A percentile compares a stretch with the other conserved stretches of the same genome.
phyloP scores from a whole-genome alignment of 2,329 filamentous ascomycete genomes.

The Alternaria arbusti region DNA sequence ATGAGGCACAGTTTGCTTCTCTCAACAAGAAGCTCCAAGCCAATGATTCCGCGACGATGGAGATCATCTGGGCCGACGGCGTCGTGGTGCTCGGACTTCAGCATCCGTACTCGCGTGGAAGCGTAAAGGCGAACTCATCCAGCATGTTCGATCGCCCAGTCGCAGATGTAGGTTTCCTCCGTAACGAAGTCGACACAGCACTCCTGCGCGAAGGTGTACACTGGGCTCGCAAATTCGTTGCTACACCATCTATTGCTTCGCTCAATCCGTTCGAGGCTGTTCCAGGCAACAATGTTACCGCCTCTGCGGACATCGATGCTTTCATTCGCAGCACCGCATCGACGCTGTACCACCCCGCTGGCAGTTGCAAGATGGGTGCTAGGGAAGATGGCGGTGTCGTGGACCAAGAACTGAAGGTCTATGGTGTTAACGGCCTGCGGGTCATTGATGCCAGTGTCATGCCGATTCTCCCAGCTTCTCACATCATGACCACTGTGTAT shows the following conservation, averaged over 20 bases:
- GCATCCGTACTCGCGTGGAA: constrained; percentile 36
- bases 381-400: constrained; percentile 38
- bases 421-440: constrained; percentile 29
- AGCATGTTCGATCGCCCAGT: constrained; percentile 32
- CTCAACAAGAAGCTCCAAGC: constrained; percentile 25
- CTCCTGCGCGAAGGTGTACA: constrained; percentile 30
- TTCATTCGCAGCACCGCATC: constrained; percentile 19
- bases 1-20: constrained; percentile 18
- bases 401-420: constrained; percentile 29
- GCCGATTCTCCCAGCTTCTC: constrained; percentile 24
- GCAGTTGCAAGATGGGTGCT: constrained; percentile 34
- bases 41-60: constrained; percentile 23
- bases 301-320: constrained; percentile 22
- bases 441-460: constrained; percentile 28
- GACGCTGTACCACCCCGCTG: constrained; percentile 35
- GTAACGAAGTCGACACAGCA: constrained; percentile 29
- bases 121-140: constrained; percentile 24
- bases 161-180: constrained; percentile 31
- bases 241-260: constrained; percentile 16
- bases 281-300: constrained; percentile 29
- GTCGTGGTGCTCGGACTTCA: constrained; percentile 22
- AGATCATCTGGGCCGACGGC: constrained; percentile 31
- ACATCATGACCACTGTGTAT: constrained; percentile 31
- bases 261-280: constrained; percentile 27
- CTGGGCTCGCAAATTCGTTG: constrained; percentile 23